phyloP scores from a whole-genome alignment of 805 yeast genomes.

The Saturnispora diversa region DNA sequence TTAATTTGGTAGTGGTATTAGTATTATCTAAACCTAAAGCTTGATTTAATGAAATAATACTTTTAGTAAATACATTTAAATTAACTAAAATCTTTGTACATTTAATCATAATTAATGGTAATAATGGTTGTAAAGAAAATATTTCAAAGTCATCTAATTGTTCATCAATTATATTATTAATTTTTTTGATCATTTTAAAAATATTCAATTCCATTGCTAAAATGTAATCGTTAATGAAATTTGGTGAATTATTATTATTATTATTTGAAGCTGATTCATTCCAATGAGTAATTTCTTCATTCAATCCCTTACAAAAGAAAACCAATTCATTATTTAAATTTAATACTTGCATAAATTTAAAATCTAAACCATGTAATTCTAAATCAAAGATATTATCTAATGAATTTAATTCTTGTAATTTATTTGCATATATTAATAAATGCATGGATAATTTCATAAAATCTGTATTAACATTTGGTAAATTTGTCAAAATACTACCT shows the following conservation, averaged over 20 bases:
- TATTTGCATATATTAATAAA: conserved; percentile 18
- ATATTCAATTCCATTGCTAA: conserved; percentile 27
- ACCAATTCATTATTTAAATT: conserved; percentile 21
- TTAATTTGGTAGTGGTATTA: conserved; percentile 6
- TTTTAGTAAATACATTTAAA: conserved; percentile 16
- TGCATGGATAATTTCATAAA: conserved; percentile 23
- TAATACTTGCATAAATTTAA: conserved; percentile 24
- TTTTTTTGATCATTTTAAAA: conserved; percentile 23
- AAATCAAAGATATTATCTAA: conserved; percentile 14
- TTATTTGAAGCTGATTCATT: too few relatives aligned
- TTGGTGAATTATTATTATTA: too few relatives aligned
- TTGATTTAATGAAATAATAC: conserved; percentile 22
- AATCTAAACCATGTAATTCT: conserved; percentile 16
- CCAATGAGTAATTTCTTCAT: conserved; percentile 6
- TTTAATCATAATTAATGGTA: conserved; percentile 23
- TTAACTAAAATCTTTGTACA: conserved; percentile 21
- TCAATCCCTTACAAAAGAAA: conserved; percentile 11
- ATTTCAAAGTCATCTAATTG: conserved; percentile 27
- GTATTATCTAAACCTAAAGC: conserved; percentile 6
- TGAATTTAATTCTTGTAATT: conserved; percentile 15
- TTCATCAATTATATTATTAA: conserved; percentile 25
- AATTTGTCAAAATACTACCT: conserved; percentile 9
- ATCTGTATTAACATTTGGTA: conserved; percentile 14
- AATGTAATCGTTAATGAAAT: conserved; percentile 21
- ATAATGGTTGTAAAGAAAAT: conserved; percentile 21